Conservation (phyloP, 768 basidiomycete genomes). For the Hortiboletus campestris region DNA sequence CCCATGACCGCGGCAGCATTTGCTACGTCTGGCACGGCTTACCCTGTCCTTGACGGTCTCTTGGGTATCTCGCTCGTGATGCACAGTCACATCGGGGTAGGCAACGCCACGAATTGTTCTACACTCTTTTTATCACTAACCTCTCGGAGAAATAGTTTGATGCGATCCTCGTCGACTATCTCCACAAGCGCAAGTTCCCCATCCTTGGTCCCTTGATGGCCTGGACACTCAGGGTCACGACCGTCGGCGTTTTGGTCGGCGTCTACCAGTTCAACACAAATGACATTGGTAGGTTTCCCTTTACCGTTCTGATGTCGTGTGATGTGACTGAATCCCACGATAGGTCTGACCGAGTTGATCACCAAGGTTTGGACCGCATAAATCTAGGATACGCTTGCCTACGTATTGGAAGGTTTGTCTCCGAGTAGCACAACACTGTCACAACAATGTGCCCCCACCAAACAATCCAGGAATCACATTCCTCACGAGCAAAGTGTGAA, state of each 20-base stretch:
- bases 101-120: constrained; percentile 15
- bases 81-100: constrained; percentile 93
- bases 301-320: background rate
- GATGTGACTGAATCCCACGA: background rate
- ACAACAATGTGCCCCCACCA: too few species aligned
- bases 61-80: constrained; percentile 85
- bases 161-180: constrained; percentile 76
- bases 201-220: constrained; percentile 59
- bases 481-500: background rate
- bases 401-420: background rate
- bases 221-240: constrained; percentile 79
- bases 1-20: constrained; percentile 88
- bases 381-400: background rate
- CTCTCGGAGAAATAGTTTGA: constrained; percentile 57
- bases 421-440: background rate
- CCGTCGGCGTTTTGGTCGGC: constrained; percentile 81
- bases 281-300: constrained; percentile 76
- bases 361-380: constrained; percentile 81
- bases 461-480: background rate
- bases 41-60: constrained; percentile 88
- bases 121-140: background rate
- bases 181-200: constrained; percentile 95
- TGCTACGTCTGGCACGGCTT: constrained; percentile 67
- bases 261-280: constrained; percentile 99
- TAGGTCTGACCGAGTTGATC: constrained; percentile 86